phyloP scores from a whole-genome alignment of 2,329 filamentous ascomycete species.

The Claviceps purpurea region DNA sequence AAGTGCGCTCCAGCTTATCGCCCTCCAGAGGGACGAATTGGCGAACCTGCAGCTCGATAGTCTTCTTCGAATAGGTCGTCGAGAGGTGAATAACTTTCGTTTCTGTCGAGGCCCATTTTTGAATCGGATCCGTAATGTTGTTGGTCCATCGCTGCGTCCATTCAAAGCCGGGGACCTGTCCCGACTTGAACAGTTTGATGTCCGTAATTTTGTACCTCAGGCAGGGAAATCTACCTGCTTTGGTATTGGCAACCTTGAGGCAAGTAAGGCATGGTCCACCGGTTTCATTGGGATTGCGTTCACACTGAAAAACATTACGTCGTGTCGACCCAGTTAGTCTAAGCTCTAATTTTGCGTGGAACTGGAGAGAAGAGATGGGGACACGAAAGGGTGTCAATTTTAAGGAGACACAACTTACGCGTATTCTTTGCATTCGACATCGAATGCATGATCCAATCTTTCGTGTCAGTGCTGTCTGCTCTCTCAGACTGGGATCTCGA shows the following conservation, averaged over 20 bases:
- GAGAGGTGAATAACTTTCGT: slow-evolving; percentile 36
- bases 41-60: slow-evolving; percentile 37
- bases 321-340: not conserved
- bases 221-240: slow-evolving; percentile 41
- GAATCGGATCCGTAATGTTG: slow-evolving; percentile 40
- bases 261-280: slow-evolving; percentile 39
- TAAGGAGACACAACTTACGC: slow-evolving; percentile 28
- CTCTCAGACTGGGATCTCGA: slow-evolving; percentile 34
- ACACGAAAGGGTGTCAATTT: not conserved
- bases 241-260: slow-evolving; percentile 35
- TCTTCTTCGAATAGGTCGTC: slow-evolving; percentile 37
- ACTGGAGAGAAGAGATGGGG: not conserved
- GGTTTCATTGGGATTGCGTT: slow-evolving; percentile 33
- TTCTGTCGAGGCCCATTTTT: slow-evolving; percentile 40
- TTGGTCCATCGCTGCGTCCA: slow-evolving; percentile 47
- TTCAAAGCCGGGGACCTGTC: slow-evolving; percentile 43
- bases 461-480: slow-evolving; percentile 43
- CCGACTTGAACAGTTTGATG: slow-evolving; percentile 43
- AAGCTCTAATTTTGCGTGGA: not conserved
- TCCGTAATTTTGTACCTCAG: slow-evolving; percentile 48
- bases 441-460: slow-evolving; percentile 46
- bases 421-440: slow-evolving; percentile 48
- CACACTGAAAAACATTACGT: slow-evolving; percentile 29
- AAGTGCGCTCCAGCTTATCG: slow-evolving; percentile 41
- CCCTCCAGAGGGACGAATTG: slow-evolving; percentile 40